Evolutionary conservation across 1,284 basidiomycete genomes (phyloP).

Genomic region (Sporisorium sorghi): DNA sequence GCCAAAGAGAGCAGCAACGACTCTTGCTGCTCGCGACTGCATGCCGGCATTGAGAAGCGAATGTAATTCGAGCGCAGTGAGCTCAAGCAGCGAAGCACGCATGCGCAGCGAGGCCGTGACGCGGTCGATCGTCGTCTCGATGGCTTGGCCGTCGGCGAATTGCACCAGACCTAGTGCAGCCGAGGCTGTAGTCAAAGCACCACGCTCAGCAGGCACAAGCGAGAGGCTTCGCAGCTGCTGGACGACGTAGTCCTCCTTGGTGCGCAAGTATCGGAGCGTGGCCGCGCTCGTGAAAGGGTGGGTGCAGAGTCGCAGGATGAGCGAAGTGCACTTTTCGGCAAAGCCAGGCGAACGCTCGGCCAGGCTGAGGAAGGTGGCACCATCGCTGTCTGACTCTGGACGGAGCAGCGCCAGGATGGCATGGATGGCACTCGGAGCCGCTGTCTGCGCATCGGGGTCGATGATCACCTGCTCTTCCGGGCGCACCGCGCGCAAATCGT

Average conservation of each 20-base stretch:
- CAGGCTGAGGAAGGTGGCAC: constrained; percentile 39
- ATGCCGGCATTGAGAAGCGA: constrained; percentile 80
- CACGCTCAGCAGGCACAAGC: constrained; percentile 53
- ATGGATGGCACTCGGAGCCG: constrained; percentile 74
- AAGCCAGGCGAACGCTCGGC: constrained; percentile 74
- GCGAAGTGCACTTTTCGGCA: constrained; percentile 85
- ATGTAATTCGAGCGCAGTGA: constrained; percentile 89
- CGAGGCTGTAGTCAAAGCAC: constrained; percentile 24
- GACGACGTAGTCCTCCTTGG: constrained; percentile 87
- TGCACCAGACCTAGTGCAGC: constrained; percentile 76
- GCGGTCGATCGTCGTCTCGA: constrained; percentile 80
- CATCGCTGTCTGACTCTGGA: constrained; percentile 33
- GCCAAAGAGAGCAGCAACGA: constrained; percentile 64
- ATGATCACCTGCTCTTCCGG: constrained; percentile 71
- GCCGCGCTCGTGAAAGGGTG: constrained; percentile 85
- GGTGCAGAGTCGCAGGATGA: constrained; percentile 86
- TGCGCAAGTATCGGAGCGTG: constrained; percentile 87
- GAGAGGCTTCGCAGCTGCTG: constrained; percentile 83
- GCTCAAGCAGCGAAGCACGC: constrained; percentile 85
- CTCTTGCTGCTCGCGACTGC: constrained; percentile 61
- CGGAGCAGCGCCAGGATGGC: constrained; percentile 74
- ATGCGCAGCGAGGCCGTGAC: constrained; percentile 84
- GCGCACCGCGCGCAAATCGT: constrained; percentile 74
- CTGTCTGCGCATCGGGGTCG: constrained; percentile 71
- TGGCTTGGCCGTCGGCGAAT: constrained; percentile 78